Conservation (phyloP, 495 filamentous ascomycete genomes). For the Physcia stellaris region DNA sequence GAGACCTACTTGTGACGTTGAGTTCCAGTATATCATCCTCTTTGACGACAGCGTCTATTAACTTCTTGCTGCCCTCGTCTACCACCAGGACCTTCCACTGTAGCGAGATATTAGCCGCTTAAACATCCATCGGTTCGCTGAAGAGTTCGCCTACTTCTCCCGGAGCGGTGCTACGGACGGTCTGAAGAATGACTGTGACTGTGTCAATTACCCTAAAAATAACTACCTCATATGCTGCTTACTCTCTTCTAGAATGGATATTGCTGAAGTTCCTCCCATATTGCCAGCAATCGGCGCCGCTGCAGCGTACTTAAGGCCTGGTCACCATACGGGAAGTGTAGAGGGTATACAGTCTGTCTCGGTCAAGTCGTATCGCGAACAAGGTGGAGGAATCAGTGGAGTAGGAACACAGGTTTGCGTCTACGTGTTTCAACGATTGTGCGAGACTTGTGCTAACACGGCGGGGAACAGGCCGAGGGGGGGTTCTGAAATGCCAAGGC, state of each 20-base stretch:
- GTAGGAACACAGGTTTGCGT: no score
- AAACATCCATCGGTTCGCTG: slow-evolving; percentile 1
- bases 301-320: no score
- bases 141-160: slow-evolving; percentile 36
- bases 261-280: slow-evolving; percentile 29
- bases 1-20: slow-evolving; percentile 78
- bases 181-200: slow-evolving; percentile 41
- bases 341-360: no score
- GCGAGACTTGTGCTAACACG: no score
- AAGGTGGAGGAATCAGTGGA: no score
- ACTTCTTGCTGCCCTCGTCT: slow-evolving; percentile 62
- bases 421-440: no score
- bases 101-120: slow-evolving; percentile 20
- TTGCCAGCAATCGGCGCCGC: no score
- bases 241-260: slow-evolving; percentile 40
- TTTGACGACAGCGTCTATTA: slow-evolving; percentile 77
- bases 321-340: no score
- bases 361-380: no score
- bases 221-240: slow-evolving; percentile 11
- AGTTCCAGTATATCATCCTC: slow-evolving; percentile 92
- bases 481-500: no score
- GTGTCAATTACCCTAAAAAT: neutral
- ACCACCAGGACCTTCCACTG: slow-evolving; percentile 95
- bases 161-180: slow-evolving; percentile 42
- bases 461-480: no score